Base-by-base conservation (phyloP, 2,329 filamentous ascomycete species). In the Pezicula rhizophila region DNA sequence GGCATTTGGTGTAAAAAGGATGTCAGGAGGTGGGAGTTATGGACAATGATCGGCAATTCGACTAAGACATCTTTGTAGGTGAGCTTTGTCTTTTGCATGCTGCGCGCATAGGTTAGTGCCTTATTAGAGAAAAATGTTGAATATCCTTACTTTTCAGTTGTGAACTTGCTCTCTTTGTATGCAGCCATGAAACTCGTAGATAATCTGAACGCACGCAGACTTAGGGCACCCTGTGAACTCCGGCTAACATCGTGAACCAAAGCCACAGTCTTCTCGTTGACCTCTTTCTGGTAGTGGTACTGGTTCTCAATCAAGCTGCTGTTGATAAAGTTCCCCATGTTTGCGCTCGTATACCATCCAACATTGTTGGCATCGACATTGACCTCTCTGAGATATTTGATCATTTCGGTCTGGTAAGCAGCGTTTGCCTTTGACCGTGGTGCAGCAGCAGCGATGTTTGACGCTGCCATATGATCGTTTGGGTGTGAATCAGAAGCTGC, bases 251-350 rank as follows among this genome's bases (percentile, higher is more conserved):
- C 93, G 72, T 97, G 91, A 34, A 99, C 89, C 48, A 99, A 78
- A 42, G 89, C 89, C 40, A 96, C 82, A 6, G 88, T 90, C 69
- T 80, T 78, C 71, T 93, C 89, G 68, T 96, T 95, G 62, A 80
- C 66, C 61, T 95, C 89, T 70, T 89, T 93, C 77, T 99, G 93
- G 77, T 96, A 97, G 75, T 91, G 87, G 73, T 84, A 90, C 71
- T 96, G 91, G 76, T 97, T 99, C 79, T 99, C 93, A 70, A 99
- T 88, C 66, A 96, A 91, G 76, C 86, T 88, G 66, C 87, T 70
- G 76, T 91, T 96, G 77, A 97, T 79, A 62, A 97, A 97, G 78
- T 96, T 97, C 70, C 93, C 93, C 88, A 99, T 95, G 70, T 90
- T 96, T 56, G 91, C 89, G 74, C 90, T 96, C 51, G 90, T 96